Conservation (phyloP, 2,329 filamentous ascomycete genomes). For the Akanthomyces lecanii region DNA sequence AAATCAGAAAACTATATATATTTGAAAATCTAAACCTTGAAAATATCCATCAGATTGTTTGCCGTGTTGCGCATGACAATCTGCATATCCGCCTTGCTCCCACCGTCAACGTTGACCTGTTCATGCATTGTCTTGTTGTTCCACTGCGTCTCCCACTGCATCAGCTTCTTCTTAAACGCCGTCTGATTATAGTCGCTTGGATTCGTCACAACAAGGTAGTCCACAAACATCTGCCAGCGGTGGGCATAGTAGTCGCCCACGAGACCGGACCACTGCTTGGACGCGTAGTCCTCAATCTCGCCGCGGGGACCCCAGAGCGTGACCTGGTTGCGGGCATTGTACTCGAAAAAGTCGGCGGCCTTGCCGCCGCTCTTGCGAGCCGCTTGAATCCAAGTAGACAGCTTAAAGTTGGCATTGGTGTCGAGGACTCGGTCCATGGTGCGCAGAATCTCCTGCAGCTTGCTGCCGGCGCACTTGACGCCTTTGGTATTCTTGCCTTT, state of each 20-base stretch:
- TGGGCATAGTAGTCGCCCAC: conserved; percentile 40
- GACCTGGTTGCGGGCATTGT: conserved; percentile 43
- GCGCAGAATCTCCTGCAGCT: conserved; percentile 6
- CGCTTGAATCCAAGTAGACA: conserved; percentile 6
- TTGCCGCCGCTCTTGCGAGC: conserved; percentile 14
- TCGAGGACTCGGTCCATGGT: conserved; percentile 14
- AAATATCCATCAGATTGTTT: conserved; percentile 1
- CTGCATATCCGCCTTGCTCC: not conserved
- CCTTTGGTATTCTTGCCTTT: conserved; percentile 20
- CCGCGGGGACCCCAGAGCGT: conserved; percentile 43
- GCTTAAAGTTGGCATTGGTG: conserved; percentile 8
- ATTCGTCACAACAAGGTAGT: conserved; percentile 29
- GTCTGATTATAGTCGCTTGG: conserved; percentile 4
- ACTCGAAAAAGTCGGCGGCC: conserved; percentile 35
- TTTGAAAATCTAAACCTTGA: not conserved
- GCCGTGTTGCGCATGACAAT: not conserved
- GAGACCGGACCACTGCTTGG: conserved; percentile 42
- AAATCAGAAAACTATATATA: not conserved
- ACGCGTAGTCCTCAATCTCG: conserved; percentile 40
- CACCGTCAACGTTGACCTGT: not conserved
- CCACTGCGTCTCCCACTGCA: conserved; percentile 10
- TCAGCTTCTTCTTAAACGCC: conserved; percentile 2
- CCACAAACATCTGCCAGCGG: conserved; percentile 40
- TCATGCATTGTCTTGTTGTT: not conserved
- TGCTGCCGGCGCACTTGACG: conserved; percentile 2